Conservation (phyloP, 371 early-diverging fungal species). For the Funneliformis caledonium region DNA sequence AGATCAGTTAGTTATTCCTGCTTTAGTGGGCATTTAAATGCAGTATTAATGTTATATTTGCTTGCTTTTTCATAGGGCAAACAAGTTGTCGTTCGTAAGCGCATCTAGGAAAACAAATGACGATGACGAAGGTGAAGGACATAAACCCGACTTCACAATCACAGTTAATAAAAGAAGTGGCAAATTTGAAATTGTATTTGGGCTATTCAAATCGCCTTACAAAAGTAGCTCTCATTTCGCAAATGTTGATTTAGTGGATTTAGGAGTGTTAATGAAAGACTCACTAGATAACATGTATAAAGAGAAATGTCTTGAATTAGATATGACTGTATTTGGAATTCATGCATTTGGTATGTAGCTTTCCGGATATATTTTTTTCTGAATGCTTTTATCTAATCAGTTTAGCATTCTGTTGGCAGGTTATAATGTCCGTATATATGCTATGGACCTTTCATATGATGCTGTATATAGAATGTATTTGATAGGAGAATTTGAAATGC, state of each 20-base stretch:
- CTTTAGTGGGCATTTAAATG: background rate
- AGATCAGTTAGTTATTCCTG: background rate
- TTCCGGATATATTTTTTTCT: background rate
- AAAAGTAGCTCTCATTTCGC: background rate
- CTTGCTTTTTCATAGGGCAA: background rate
- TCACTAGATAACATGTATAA: constrained; percentile 23
- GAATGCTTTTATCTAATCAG: too few species aligned
- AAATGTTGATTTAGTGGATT: constrained; percentile 22
- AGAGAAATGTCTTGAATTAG: background rate
- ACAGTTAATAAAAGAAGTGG: background rate
- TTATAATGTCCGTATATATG: constrained; percentile 22
- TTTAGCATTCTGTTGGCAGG: background rate
- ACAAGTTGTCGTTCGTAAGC: background rate
- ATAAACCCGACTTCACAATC: background rate
- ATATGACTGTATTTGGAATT: background rate
- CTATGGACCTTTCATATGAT: constrained; percentile 28
- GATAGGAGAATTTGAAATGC: constrained; percentile 22
- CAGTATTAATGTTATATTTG: background rate
- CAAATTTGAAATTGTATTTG: background rate
- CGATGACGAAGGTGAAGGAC: background rate
- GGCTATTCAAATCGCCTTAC: background rate
- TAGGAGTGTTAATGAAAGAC: constrained; percentile 22
- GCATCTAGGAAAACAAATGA: background rate
- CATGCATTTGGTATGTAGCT: too few species aligned
- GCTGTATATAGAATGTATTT: constrained; percentile 30